Evolutionary conservation across 2,329 filamentous ascomycete species (phyloP).

Genomic region (Nemania abortiva): DNA sequence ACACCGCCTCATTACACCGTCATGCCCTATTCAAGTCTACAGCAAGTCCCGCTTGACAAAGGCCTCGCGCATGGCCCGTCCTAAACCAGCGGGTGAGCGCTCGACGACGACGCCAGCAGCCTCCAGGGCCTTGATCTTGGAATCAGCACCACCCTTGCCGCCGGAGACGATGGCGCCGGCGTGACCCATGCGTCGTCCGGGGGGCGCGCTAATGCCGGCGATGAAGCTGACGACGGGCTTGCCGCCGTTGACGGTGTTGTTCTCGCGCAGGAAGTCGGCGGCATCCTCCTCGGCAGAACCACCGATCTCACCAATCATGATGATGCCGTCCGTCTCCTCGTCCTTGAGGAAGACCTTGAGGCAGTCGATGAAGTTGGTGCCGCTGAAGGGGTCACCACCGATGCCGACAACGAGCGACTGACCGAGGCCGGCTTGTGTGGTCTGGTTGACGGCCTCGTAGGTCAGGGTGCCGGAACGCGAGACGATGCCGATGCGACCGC

Average conservation of each 20-base stretch:
- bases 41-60: constrained; percentile 97
- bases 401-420: constrained; percentile 99
- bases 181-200: constrained; percentile 97
- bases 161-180: constrained; percentile 97
- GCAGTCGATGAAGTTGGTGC: constrained; percentile 99
- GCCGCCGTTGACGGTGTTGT: constrained; percentile 85
- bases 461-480: constrained; percentile 97
- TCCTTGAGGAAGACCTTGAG: constrained; percentile 96
- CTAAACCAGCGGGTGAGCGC: constrained; percentile 90
- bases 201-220: constrained; percentile 96
- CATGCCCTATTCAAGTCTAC: constrained; percentile 62
- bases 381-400: constrained; percentile 97
- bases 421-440: constrained; percentile 93
- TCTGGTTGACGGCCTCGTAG: constrained; percentile 99
- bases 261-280: constrained; percentile 91
- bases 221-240: constrained; percentile 99
- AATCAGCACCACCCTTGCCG: constrained; percentile 97
- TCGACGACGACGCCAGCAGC: constrained; percentile 95
- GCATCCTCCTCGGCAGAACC: constrained; percentile 98
- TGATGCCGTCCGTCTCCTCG: constrained; percentile 96
- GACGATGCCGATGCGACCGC: constrained; percentile 97
- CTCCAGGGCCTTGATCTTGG: constrained; percentile 96
- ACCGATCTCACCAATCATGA: constrained; percentile 99
- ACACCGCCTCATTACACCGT: constrained; percentile 36
- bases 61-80: constrained; percentile 93